Evolutionary conservation across 495 filamentous ascomycete genomes (phyloP).

Genomic region (Tuber melanosporum): DNA sequence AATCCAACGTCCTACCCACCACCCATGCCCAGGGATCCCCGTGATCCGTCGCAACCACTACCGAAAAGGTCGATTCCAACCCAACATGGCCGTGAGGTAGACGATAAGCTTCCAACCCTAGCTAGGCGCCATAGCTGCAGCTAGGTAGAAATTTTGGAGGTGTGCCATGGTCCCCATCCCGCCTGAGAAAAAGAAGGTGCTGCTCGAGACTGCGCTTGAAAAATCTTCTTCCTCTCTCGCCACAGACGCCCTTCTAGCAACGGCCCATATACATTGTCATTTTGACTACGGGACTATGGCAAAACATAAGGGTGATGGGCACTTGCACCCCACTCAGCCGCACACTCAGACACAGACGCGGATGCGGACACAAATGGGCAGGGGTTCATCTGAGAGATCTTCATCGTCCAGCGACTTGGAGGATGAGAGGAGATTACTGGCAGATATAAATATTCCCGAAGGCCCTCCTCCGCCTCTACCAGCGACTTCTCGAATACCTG

Average conservation of each 20-base stretch:
- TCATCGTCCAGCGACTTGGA: background rate
- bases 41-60: conserved; percentile 12
- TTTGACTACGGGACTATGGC: background rate
- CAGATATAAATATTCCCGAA: background rate
- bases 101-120: conserved; percentile 26
- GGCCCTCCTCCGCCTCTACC: conserved; percentile 7
- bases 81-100: background rate
- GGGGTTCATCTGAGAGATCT: background rate
- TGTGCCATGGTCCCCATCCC: conserved; percentile 19
- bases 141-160: conserved; percentile 25
- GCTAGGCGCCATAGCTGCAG: conserved; percentile 22
- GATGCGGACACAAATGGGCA: background rate
- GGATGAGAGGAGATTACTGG: background rate
- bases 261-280: background rate
- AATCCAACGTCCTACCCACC: background rate
- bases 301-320: background rate
- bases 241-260: background rate
- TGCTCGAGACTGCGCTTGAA: background rate
- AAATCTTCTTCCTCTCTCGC: background rate
- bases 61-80: conserved; percentile 6
- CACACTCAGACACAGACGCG: background rate
- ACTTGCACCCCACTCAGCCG: background rate
- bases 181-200: background rate
- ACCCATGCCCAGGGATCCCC: background rate
- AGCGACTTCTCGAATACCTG: background rate